Base-by-base conservation (phyloP, 768 basidiomycete species). In the Trametes cinnabarina region DNA sequence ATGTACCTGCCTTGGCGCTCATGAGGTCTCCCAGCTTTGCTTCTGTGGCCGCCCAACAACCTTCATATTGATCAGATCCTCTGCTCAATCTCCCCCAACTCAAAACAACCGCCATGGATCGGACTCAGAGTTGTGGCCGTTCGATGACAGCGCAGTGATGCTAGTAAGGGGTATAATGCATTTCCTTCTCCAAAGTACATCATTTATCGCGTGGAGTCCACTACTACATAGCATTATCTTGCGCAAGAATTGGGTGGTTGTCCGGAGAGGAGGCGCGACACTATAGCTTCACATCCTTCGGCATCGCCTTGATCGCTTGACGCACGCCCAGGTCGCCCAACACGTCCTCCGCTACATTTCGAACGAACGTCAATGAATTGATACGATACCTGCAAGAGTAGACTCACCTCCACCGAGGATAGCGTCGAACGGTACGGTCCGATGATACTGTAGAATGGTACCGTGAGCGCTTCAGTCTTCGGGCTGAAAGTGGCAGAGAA, bases 291-390 rank as follows among this genome's bases (percentile, higher is more conserved):
- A 77, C 77, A 59, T 85, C 80, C 77, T 78, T 81, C 35, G 69
- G 75, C 65, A 76, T 74, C 42, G 65, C 64, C 42, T 68, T 68
- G 42, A 74, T 66, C 17, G 73, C 74, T 61, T 74, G 73, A 23
- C 74, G 69, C 4, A 75, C 75, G 42, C 75, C 75, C 26, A 94
- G 78, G 66, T 94, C 90, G 4, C 82, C 82, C 58, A 92, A 71
- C 9, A 91, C 89, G 56, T 88, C 87, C 69, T 91, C 87, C 48
- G 89, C 87, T 80, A 55, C 26, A 49, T 42, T 32, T 47, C 34
- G 25, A 37, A 28, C 22, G 23, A 32, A 39, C 39, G 35, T 60
- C 22, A 61, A 44, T 32, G 37, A 14, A 46, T 30, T 19, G 39
- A 56, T 32, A 41, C 28, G 35, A 20, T 9, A 19, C n/a, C 28